Evolutionary conservation across 768 basidiomycete genomes (phyloP).

Genomic region (Collybiopsis confluens): DNA sequence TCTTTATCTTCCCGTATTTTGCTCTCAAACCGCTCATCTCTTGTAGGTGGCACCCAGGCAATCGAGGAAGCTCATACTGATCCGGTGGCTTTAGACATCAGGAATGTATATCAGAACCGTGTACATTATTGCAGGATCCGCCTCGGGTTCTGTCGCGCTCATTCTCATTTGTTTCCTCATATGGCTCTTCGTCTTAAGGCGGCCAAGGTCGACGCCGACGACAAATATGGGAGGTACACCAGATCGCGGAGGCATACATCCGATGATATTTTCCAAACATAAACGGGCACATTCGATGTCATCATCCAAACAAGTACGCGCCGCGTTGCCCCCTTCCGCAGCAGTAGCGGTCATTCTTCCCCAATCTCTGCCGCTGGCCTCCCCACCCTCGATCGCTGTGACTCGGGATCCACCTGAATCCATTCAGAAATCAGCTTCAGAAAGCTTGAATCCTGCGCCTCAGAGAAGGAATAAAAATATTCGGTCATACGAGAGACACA

Average conservation of each 20-base stretch:
- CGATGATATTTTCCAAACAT: not conserved
- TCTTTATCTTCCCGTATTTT: too few relatives aligned
- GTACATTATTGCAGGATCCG: not conserved
- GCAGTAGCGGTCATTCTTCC: not conserved
- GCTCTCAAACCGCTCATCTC: too few relatives aligned
- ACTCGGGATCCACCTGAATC: not conserved
- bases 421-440: not conserved
- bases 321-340: too few relatives aligned
- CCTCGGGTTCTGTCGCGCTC: not conserved
- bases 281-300: not conserved
- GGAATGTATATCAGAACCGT: not conserved
- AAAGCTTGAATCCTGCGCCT: not conserved
- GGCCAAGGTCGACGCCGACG: not conserved
- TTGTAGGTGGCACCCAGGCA: too few relatives aligned
- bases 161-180: not conserved
- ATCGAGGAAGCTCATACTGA: too few relatives aligned
- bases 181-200: not conserved
- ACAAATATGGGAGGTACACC: too few relatives aligned
- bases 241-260: too few relatives aligned
- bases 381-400: not conserved
- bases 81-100: too few relatives aligned
- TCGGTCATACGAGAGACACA: not conserved
- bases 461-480: not conserved
- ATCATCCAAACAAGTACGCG: not conserved
- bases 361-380: not conserved